Evolutionary conservation across 2,329 filamentous ascomycete species (phyloP).

Genomic region (Chaetomium sp.): DNA sequence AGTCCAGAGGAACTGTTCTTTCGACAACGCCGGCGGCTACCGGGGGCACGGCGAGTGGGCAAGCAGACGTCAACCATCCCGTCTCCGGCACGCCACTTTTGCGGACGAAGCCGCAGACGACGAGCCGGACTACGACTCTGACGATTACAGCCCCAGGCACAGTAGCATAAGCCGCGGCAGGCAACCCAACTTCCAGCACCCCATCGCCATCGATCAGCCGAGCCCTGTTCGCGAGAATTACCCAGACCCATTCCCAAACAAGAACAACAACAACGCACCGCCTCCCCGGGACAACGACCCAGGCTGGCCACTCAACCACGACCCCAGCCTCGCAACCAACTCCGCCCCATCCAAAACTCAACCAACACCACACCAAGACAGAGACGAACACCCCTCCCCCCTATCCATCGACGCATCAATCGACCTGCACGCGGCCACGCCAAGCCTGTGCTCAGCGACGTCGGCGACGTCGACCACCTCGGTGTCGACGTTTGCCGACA

Average conservation of each 20-base stretch:
- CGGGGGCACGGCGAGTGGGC: not conserved
- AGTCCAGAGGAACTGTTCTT: not conserved
- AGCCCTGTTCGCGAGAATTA: not conserved
- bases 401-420: not conserved
- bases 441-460: constrained; percentile 11
- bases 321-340: not conserved
- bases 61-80: constrained; percentile 5
- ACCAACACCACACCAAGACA: not conserved
- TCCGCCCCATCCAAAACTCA: not conserved
- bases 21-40: not conserved
- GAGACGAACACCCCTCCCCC: not conserved
- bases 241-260: not conserved
- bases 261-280: not conserved
- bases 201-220: not conserved
- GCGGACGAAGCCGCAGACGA: not conserved
- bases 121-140: not conserved
- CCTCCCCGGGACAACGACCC: too few relatives aligned
- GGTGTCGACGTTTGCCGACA: not conserved
- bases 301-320: too few relatives aligned
- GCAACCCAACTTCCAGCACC: not conserved
- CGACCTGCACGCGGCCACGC: not conserved
- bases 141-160: not conserved
- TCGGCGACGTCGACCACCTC: constrained; percentile 2
- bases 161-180: not conserved
- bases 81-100: constrained; percentile 17